Evolutionary conservation across 1,139 yeast genomes (phyloP).

Genomic region (Blastobotrys elegans): DNA sequence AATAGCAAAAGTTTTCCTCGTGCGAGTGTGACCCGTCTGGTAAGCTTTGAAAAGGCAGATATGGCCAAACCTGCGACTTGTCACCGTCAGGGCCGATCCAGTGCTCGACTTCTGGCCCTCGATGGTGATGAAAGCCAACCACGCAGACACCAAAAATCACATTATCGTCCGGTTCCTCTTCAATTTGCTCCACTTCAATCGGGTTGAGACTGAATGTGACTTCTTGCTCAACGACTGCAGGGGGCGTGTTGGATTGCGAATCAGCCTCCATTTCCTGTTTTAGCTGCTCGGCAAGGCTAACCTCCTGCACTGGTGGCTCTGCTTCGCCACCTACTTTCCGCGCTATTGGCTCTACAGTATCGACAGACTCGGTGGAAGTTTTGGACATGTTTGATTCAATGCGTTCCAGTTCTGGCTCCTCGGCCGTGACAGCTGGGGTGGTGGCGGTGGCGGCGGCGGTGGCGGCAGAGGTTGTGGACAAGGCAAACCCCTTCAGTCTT

Average conservation of each 20-base stretch:
- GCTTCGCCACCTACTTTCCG: neutral
- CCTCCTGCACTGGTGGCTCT: neutral
- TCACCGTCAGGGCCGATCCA: conserved; percentile 69
- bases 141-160: conserved; percentile 78
- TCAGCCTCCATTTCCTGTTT: conserved; percentile 8
- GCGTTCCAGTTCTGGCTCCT: neutral
- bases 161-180: conserved; percentile 24
- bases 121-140: conserved; percentile 86
- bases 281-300: conserved; percentile 4
- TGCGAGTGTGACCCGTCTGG: conserved; percentile 94
- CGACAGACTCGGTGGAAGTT: neutral
- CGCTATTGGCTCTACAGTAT: neutral
- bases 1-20: conserved; percentile 90
- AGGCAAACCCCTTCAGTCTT: conserved; percentile 7
- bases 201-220: conserved; percentile 19
- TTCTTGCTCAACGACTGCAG: neutral
- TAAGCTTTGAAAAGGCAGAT: conserved; percentile 85
- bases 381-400: no score
- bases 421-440: neutral
- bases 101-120: conserved; percentile 95
- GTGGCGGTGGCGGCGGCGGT: no score
- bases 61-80: conserved; percentile 63
- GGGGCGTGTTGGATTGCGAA: neutral
- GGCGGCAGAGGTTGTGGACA: neutral
- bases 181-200: conserved; percentile 18